Evolutionary conservation across 345 rosid species (phyloP).

Genomic region (Pseudoturritis turrita): DNA sequence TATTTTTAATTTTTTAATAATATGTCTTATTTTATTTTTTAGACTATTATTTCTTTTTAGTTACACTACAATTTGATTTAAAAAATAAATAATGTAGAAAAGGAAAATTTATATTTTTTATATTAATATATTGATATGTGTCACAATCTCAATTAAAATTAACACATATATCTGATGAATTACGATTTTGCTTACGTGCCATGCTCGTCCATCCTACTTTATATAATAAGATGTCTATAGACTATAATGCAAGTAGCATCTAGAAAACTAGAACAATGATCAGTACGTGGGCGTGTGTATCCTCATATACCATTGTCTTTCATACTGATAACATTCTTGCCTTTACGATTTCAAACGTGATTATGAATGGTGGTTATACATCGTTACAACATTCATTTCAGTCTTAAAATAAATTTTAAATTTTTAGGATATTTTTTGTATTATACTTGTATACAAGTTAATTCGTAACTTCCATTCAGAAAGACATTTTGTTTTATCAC

Average conservation of each 20-base stretch:
- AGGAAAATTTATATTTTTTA: too few species aligned
- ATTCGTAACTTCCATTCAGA: background rate
- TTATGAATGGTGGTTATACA: background rate
- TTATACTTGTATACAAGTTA: background rate
- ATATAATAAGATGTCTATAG: too few species aligned
- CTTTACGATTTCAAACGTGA: background rate
- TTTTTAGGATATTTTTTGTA: background rate
- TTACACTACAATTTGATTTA: too few species aligned
- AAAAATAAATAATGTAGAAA: too few species aligned
- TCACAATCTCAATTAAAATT: too few species aligned
- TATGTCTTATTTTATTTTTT: too few species aligned
- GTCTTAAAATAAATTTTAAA: background rate
- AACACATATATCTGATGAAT: too few species aligned
- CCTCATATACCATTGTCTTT: background rate
- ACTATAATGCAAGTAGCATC: constrained; percentile 6
- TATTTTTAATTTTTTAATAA: too few species aligned
- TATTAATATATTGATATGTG: too few species aligned
- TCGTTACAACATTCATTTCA: background rate
- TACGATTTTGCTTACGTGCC: too few species aligned
- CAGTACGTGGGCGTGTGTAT: constrained; percentile 12
- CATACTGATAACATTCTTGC: background rate
- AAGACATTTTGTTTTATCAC: background rate
- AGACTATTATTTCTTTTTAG: too few species aligned
- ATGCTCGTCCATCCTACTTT: too few species aligned
- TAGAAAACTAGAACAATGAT: constrained; percentile 3